A percentile compares a stretch with the other conserved stretches of the same genome.
These are phyloP conservation scores for Malbranchea zuffiana DNA, from an alignment of 2,329 filamentous ascomycete genomes.

Conservation along the genomic window DNA sequence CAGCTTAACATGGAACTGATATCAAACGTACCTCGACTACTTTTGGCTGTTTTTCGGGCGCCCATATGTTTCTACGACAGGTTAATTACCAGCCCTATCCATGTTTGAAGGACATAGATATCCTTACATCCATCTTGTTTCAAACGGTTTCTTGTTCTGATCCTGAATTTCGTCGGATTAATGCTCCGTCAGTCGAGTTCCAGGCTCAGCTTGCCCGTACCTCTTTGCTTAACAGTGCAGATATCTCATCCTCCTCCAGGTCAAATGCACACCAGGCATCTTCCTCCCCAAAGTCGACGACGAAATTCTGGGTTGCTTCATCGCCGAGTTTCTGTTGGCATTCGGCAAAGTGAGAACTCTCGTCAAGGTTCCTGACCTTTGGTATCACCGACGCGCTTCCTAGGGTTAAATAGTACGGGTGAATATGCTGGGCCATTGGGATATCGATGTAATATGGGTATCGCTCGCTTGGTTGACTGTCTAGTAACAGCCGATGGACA, in stretches of 20 bases:
- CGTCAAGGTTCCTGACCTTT: conserved; percentile 31
- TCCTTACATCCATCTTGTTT: conserved; percentile 60
- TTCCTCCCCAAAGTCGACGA: conserved; percentile 35
- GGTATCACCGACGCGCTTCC: conserved; percentile 9
- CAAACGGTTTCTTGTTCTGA: conserved; percentile 39
- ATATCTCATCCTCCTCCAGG: conserved; percentile 26
- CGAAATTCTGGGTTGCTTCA: conserved; percentile 30
- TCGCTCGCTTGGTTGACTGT: no score
- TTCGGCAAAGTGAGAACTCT: conserved; percentile 22
- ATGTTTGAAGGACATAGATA: neutral
- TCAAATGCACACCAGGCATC: conserved; percentile 33
- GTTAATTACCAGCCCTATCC: no score
- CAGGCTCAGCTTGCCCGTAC: no score
- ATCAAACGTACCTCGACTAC: conserved; percentile 37
- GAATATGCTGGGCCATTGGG: no score
- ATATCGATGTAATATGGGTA: no score
- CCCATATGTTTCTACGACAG: conserved; percentile 54
- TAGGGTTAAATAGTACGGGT: no score
- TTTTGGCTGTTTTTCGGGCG: conserved; percentile 49
- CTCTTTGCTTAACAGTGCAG: conserved; percentile 23
- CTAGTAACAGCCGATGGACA: no score
- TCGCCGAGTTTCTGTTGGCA: conserved; percentile 23
- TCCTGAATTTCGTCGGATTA: neutral
- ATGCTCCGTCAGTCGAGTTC: no score
- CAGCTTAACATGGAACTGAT: neutral